A percentile compares a stretch with the other conserved stretches of the same genome.
Conservation (phyloP, 1,284 basidiomycete genomes). For the Polyporus tsugae region DNA sequence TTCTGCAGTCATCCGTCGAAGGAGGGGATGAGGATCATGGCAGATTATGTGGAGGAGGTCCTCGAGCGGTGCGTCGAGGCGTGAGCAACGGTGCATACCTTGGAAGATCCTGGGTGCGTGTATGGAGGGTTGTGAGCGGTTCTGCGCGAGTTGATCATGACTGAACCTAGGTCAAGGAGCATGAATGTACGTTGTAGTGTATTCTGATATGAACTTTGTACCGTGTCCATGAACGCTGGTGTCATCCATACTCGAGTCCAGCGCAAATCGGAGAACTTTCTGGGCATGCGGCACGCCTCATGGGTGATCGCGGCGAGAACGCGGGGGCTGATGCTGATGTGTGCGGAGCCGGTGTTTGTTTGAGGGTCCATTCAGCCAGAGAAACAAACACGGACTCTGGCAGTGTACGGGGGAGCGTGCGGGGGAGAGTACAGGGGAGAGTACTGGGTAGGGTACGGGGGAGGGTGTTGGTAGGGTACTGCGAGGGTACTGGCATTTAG, state of each 20-base stretch:
- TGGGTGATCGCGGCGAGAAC: too few relatives aligned
- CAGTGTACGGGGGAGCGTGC: too few relatives aligned
- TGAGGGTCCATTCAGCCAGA: too few relatives aligned
- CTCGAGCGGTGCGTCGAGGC: conserved; percentile 23
- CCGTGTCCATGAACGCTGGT: neutral
- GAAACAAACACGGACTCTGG: too few relatives aligned
- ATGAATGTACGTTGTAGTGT: neutral
- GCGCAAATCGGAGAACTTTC: neutral
- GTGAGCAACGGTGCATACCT: too few relatives aligned
- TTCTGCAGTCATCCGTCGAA: conserved; percentile 50
- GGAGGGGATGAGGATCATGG: conserved; percentile 54
- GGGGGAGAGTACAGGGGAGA: too few relatives aligned
- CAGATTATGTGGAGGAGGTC: conserved; percentile 55
- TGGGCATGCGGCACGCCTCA: neutral
- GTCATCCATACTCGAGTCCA: neutral
- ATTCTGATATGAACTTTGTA: neutral
- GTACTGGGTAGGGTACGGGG: too few relatives aligned
- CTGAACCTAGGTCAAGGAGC: neutral
- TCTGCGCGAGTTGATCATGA: neutral
- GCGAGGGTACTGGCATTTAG: too few relatives aligned
- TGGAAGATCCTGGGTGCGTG: neutral
- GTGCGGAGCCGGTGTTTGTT: too few relatives aligned
- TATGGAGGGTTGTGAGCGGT: neutral
- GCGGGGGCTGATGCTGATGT: too few relatives aligned
- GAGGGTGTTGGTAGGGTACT: too few relatives aligned